These are phyloP conservation scores for Euphorbia tirucalli DNA, from an alignment of 345 rosid genomes.

Conservation along the genomic window DNA sequence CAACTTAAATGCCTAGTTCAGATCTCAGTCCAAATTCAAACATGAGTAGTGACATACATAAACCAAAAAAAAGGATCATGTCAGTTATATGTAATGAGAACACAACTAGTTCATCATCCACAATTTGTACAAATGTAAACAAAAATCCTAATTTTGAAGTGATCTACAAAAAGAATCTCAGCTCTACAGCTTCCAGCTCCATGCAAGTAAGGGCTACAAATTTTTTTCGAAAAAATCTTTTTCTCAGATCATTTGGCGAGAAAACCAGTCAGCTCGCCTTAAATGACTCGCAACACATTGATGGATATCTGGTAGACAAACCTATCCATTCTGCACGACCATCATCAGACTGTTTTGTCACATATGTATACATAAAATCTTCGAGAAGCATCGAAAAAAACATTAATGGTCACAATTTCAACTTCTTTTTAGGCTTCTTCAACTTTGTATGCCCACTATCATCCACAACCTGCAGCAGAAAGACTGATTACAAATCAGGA, in stretches of 20 bases:
- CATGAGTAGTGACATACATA: too few relatives aligned
- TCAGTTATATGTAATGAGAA: too few relatives aligned
- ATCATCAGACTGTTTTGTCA: not conserved
- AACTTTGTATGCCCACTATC: slow-evolving; percentile 8
- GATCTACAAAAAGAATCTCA: not conserved
- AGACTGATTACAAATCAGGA: not conserved
- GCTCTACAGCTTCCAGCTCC: not conserved
- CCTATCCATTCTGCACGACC: not conserved
- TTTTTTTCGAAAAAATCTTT: too few relatives aligned
- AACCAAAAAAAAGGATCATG: too few relatives aligned
- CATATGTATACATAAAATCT: not conserved
- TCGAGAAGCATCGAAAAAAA: too few relatives aligned
- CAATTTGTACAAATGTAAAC: not conserved
- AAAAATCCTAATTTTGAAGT: not conserved
- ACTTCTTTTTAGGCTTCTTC: slow-evolving; percentile 14
- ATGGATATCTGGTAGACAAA: too few relatives aligned
- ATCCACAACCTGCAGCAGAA: slow-evolving; percentile 13
- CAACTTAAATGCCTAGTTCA: too few relatives aligned
- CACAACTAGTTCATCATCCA: not conserved
- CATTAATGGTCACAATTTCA: slow-evolving; percentile 7
- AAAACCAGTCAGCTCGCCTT: too few relatives aligned
- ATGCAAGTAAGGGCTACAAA: too few relatives aligned
- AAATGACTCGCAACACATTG: too few relatives aligned
- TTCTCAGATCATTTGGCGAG: too few relatives aligned
- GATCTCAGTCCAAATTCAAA: too few relatives aligned